A percentile compares a stretch with the other conserved stretches of the same genome.
These are phyloP conservation scores for Starmera amethionina DNA, from an alignment of 805 yeast species.

Conservation along the genomic window DNA sequence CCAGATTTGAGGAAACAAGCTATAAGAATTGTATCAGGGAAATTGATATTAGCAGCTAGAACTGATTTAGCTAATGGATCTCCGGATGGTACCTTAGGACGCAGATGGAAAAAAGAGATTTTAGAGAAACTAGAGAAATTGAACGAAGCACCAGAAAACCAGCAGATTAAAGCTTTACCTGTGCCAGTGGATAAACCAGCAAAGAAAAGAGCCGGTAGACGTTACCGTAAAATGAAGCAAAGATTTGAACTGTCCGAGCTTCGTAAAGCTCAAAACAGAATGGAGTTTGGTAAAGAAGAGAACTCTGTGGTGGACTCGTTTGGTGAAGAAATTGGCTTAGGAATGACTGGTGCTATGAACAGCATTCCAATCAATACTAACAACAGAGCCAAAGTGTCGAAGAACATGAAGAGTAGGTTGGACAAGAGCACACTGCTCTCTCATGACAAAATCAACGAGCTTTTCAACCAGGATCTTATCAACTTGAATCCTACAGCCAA, in stretches of 20 bases:
- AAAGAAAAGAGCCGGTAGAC: constrained; percentile 79
- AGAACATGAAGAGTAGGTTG: constrained; percentile 45
- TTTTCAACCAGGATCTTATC: constrained; percentile 14
- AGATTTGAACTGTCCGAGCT: constrained; percentile 73
- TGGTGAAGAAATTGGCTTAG: constrained; percentile 80
- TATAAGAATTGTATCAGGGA: constrained; percentile 70
- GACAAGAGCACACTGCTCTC: constrained; percentile 3
- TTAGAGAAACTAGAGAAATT: constrained; percentile 56
- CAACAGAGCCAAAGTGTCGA: constrained; percentile 51
- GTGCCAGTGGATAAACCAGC: constrained; percentile 62
- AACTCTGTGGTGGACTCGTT: constrained; percentile 48
- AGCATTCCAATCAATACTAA: constrained; percentile 26
- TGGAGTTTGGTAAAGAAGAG: constrained; percentile 75
- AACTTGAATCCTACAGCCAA: constrained; percentile 6
- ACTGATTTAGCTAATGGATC: constrained; percentile 47
- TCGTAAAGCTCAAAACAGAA: constrained; percentile 73
- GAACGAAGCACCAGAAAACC: constrained; percentile 65
- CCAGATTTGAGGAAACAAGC: constrained; percentile 56
- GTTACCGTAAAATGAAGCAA: constrained; percentile 72
- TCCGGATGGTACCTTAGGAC: constrained; percentile 45
- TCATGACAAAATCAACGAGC: constrained; percentile 3
- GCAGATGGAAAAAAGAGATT: constrained; percentile 50
- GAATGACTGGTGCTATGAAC: constrained; percentile 39
- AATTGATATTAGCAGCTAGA: constrained; percentile 73
- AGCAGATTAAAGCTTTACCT: constrained; percentile 54